These are phyloP conservation scores for Aegilops longissima DNA, from an alignment of 176 grass and related monocot genomes.

Conservation along the genomic window DNA sequence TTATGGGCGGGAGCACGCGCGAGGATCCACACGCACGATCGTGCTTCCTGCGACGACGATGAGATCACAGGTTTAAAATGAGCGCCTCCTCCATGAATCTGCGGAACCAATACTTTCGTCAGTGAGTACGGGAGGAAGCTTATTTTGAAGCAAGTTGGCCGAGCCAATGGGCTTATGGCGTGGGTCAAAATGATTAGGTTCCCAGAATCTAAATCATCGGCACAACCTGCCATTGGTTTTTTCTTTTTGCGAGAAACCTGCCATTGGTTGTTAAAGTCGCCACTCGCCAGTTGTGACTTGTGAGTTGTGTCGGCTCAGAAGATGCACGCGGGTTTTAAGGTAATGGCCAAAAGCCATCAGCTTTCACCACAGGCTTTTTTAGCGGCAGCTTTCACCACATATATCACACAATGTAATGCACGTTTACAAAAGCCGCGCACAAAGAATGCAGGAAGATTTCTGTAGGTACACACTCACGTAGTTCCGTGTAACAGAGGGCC, in stretches of 20 bases:
- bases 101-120: background rate
- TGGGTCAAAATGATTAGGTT: constrained; percentile 16
- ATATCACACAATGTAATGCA: no score
- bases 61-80: background rate
- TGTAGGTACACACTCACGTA: no score
- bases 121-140: no score
- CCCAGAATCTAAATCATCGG: background rate
- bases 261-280: background rate
- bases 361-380: no score
- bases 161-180: constrained; percentile 8
- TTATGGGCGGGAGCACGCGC: background rate
- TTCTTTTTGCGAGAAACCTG: no score
- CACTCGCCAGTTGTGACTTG: background rate
- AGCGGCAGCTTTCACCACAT: background rate
- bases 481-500: no score
- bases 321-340: background rate
- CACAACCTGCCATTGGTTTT: no score
- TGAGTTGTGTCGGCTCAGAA: background rate
- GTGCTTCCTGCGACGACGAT: background rate
- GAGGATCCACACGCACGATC: background rate
- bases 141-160: background rate
- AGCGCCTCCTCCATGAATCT: background rate
- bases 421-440: no score
- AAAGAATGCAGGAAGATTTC: no score
- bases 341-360: background rate